phyloP scores from a whole-genome alignment of 208 protist species.

The Trypanosoma lewisi region DNA sequence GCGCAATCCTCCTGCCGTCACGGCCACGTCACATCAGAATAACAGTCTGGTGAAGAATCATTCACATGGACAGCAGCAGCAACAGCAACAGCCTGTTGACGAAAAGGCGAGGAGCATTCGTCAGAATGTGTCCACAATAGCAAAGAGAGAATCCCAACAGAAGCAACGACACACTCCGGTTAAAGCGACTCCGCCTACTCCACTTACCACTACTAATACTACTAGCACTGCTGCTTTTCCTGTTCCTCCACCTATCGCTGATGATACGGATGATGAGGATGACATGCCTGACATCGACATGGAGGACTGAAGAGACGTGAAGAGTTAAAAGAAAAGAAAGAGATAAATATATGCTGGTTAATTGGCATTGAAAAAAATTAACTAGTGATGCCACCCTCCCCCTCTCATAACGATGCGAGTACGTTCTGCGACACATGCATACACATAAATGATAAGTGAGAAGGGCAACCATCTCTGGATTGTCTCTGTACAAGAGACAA shows the following conservation, averaged over 20 bases:
- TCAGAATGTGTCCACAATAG: background rate
- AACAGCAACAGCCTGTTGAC: background rate
- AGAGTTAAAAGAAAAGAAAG: background rate
- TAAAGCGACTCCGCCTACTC: background rate
- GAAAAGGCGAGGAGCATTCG: background rate
- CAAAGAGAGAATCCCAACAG: background rate
- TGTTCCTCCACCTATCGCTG: no score
- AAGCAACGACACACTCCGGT: background rate
- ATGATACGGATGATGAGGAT: conserved; percentile 30
- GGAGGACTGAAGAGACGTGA: conserved; percentile 34
- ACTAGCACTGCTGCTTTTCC: background rate
- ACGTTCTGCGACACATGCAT: no score
- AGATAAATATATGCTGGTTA: background rate
- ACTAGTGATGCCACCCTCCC: no score
- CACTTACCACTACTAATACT: background rate
- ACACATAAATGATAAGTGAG: no score
- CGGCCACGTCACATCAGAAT: background rate
- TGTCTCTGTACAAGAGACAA: no score
- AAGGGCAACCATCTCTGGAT: no score
- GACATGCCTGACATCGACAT: conserved; percentile 63
- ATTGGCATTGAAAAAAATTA: no score
- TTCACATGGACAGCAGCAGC: no score
- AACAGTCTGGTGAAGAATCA: background rate
- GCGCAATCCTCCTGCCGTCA: background rate
- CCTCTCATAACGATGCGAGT: no score